These are phyloP conservation scores for Globisporangium okanoganense DNA, from an alignment of 352 stramenopile species.

Conservation along the genomic window DNA sequence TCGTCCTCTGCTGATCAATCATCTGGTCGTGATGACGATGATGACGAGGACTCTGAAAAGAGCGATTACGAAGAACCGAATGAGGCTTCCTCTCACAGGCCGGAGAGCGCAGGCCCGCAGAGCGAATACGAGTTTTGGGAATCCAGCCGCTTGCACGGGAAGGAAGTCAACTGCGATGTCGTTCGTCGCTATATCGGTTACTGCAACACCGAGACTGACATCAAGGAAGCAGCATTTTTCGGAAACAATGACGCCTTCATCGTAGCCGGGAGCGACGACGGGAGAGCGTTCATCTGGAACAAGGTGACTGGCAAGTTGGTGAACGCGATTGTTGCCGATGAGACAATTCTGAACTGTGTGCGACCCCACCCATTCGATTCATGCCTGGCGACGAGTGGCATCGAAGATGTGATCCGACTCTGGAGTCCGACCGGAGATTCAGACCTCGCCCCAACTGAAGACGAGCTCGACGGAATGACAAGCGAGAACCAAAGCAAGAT, in stretches of 20 bases:
- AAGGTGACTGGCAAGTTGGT: constrained; percentile 75
- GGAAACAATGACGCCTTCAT: constrained; percentile 84
- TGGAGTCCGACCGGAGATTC: constrained; percentile 57
- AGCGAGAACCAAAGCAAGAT: constrained; percentile 67
- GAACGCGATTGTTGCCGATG: constrained; percentile 78
- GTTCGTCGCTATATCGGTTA: constrained; percentile 80
- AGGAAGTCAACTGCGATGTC: constrained; percentile 56
- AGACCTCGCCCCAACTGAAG: constrained; percentile 34
- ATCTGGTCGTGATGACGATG: constrained; percentile 4
- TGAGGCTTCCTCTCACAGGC: background rate
- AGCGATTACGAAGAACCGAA: constrained; percentile 1
- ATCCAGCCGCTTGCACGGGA: constrained; percentile 28
- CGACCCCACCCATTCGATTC: constrained; percentile 74
- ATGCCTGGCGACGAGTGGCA: constrained; percentile 78
- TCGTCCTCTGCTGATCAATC: background rate
- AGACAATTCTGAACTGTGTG: constrained; percentile 89
- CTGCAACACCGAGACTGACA: constrained; percentile 88
- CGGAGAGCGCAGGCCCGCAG: background rate
- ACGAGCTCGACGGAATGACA: constrained; percentile 51
- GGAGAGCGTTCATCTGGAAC: constrained; percentile 83
- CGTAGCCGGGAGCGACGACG: constrained; percentile 85
- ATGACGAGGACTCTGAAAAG: constrained; percentile 11
- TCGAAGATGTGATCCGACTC: constrained; percentile 78
- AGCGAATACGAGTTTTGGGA: constrained; percentile 47
- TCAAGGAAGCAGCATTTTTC: constrained; percentile 89